Evolutionary conservation across 106 monocot species (phyloP).

Genomic region (Dendrobium catenatum): DNA sequence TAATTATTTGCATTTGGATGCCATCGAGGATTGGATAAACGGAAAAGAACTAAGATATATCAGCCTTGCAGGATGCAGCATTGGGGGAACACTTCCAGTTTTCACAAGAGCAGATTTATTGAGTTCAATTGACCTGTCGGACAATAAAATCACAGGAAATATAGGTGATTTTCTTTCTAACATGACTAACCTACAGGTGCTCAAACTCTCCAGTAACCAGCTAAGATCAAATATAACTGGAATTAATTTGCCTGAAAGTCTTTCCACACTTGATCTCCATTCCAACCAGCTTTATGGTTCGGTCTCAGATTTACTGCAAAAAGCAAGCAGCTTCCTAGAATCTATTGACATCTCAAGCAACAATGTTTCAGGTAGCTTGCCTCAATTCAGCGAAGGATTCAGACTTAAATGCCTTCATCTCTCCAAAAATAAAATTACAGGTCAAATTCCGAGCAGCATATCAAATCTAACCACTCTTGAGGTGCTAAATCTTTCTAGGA

Average conservation of each 20-base stretch:
- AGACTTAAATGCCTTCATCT: constrained; percentile 40
- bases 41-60: constrained; percentile 33
- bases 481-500: constrained; percentile 68
- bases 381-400: constrained; percentile 30
- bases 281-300: constrained; percentile 36
- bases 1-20: constrained; percentile 44
- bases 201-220: constrained; percentile 41
- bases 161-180: constrained; percentile 26
- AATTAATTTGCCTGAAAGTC: constrained; percentile 21
- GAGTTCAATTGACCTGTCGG: constrained; percentile 49
- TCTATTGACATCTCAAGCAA: constrained; percentile 49
- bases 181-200: constrained; percentile 23
- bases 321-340: constrained; percentile 16
- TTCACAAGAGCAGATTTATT: constrained; percentile 27
- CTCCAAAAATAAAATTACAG: constrained; percentile 51
- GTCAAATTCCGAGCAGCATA: constrained; percentile 53
- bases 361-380: constrained; percentile 45
- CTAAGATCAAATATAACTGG: constrained; percentile 19
- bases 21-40: constrained; percentile 49
- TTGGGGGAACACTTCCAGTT: constrained; percentile 24
- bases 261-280: constrained; percentile 36
- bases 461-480: constrained; percentile 31
- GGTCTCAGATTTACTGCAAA: constrained; percentile 13
- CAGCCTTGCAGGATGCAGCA: constrained; percentile 51
- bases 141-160: constrained; percentile 45